A percentile compares a stretch with the other conserved stretches of the same genome.
Evolutionary conservation across 2,329 filamentous ascomycete species (phyloP).

Genomic region (Fusarium secorum): DNA sequence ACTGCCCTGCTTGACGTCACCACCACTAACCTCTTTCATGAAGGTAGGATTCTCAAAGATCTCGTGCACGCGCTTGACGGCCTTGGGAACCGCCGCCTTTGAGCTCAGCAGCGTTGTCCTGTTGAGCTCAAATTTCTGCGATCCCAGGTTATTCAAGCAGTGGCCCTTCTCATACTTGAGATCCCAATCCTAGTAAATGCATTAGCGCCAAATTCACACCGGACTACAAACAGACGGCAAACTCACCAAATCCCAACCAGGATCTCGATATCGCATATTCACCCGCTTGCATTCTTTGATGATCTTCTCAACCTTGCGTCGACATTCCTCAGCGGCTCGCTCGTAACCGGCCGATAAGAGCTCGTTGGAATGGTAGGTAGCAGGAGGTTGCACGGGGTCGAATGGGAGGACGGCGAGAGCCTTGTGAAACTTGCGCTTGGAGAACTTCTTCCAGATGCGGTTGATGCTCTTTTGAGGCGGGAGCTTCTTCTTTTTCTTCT

Average conservation of each 20-base stretch:
- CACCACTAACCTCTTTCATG: constrained; percentile 68
- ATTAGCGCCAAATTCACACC: constrained; percentile 17
- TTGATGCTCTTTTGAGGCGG: constrained; percentile 72
- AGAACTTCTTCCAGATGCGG: constrained; percentile 70
- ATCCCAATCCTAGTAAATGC: constrained; percentile 63
- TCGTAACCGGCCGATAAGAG: constrained; percentile 68
- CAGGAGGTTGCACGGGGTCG: constrained; percentile 63
- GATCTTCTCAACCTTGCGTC: constrained; percentile 67
- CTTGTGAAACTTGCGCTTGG: constrained; percentile 67
- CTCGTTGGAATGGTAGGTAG: constrained; percentile 64
- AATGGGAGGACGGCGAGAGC: constrained; percentile 72
- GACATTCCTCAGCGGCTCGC: constrained; percentile 69
- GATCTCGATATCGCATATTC: constrained; percentile 81
- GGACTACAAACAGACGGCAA: neutral
- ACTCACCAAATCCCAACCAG: constrained; percentile 65
- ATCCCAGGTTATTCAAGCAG: constrained; percentile 62
- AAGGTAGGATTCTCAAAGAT: constrained; percentile 80
- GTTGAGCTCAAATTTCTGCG: constrained; percentile 60
- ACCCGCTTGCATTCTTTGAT: constrained; percentile 72
- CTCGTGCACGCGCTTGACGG: constrained; percentile 77
- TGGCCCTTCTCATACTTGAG: constrained; percentile 70
- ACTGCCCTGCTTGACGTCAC: constrained; percentile 79
- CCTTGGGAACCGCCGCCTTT: constrained; percentile 67
- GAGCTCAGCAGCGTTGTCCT: constrained; percentile 55
- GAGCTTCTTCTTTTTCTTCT: constrained; percentile 59